Percentiles rank a stretch among this genome's conserved stretches.
Evolutionary conservation across 768 basidiomycete genomes (phyloP).

Genomic region (Favolaschia claudopus): DNA sequence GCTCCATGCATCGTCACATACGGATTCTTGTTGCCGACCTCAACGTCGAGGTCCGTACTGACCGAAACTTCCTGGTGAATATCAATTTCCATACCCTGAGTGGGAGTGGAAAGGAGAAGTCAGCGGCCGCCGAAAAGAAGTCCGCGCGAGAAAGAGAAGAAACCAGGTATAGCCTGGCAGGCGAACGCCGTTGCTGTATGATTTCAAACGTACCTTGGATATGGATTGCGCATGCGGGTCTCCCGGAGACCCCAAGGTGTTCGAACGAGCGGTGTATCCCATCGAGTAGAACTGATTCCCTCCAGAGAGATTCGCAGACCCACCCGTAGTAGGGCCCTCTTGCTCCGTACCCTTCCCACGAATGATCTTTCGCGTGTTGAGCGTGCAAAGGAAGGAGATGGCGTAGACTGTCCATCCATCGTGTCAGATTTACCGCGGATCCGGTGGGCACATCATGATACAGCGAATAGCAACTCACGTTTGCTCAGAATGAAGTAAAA

Average conservation of each 20-base stretch:
- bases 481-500: slow-evolving; percentile 69
- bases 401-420: slow-evolving; percentile 44
- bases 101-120: neutral
- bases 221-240: neutral
- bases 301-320: slow-evolving; percentile 6
- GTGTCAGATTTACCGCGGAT: neutral
- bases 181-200: too few species aligned
- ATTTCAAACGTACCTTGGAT: neutral
- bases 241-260: neutral
- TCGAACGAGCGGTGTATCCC: neutral
- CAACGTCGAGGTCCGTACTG: slow-evolving; percentile 19
- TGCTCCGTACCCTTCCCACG: slow-evolving; percentile 61
- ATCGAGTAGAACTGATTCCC: slow-evolving; percentile 12
- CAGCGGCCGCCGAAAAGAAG: too few species aligned
- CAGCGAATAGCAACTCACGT: slow-evolving; percentile 54
- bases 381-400: slow-evolving; percentile 50
- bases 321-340: slow-evolving; percentile 23
- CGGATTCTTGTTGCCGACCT: neutral
- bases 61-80: slow-evolving; percentile 27
- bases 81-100: slow-evolving; percentile 27
- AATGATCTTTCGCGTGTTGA: slow-evolving; percentile 62
- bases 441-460: neutral
- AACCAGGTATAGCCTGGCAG: too few species aligned
- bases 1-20: slow-evolving; percentile 10
- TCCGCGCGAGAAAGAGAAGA: too few species aligned